Conservation (phyloP, 2,329 filamentous ascomycete species). For the Cercospora janseana region DNA sequence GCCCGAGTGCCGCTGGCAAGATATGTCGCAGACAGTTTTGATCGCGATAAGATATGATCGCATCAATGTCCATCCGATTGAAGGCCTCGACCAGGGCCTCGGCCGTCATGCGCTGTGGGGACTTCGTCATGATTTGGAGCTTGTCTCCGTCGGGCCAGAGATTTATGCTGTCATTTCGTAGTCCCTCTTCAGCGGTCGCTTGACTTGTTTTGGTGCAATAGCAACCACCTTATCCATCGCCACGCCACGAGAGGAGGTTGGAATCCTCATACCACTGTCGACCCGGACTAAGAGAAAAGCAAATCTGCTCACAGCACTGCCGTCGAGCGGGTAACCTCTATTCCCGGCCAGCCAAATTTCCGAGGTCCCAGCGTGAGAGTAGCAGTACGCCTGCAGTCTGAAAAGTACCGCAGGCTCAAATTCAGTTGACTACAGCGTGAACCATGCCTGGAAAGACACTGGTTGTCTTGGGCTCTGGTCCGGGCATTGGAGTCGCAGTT, state of each 20-base stretch:
- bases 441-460: constrained; percentile 35
- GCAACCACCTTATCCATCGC: background rate
- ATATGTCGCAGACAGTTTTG: constrained; percentile 33
- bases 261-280: constrained; percentile 1
- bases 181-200: background rate
- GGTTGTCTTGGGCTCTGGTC: constrained; percentile 48
- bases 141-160: background rate
- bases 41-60: constrained; percentile 34
- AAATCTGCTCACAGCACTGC: background rate
- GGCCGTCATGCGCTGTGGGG: constrained; percentile 34
- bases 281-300: background rate
- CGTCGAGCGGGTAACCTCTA: background rate
- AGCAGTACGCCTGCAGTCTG: constrained; percentile 5
- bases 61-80: constrained; percentile 34
- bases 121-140: constrained; percentile 10
- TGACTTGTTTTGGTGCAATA: background rate
- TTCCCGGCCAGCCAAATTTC: constrained; percentile 1
- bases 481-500: constrained; percentile 49
- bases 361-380: background rate
- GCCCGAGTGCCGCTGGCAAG: constrained; percentile 33
- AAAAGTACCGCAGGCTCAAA: background rate
- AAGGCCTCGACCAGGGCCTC: constrained; percentile 36
- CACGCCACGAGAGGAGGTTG: background rate
- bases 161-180: constrained; percentile 3
- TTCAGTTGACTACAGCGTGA: background rate